phyloP scores from a whole-genome alignment of 2,329 filamentous ascomycete genomes.

The Ophiosphaerella narmari region DNA sequence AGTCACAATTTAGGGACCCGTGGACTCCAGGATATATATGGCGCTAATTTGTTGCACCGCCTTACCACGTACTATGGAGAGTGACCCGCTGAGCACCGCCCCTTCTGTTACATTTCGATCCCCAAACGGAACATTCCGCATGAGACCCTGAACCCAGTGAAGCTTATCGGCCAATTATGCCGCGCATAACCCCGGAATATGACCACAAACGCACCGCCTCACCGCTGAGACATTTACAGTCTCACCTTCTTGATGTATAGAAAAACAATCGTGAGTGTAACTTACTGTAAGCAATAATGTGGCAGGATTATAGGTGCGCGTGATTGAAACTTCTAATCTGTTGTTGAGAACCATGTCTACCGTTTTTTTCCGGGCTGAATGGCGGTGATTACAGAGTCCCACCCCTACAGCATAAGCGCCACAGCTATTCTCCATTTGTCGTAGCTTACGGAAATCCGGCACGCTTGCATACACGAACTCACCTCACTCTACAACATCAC shows the following conservation, averaged over 20 bases:
- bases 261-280: neutral
- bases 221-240: neutral
- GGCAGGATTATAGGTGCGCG: neutral
- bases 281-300: neutral
- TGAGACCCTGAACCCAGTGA: neutral
- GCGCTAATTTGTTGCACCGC: no score
- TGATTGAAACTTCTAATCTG: neutral
- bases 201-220: neutral
- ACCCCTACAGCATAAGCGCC: conserved; percentile 10
- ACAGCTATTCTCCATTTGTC: conserved; percentile 3
- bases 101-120: neutral
- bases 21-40: no score
- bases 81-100: neutral
- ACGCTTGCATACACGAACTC: conserved; percentile 10
- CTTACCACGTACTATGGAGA: no score
- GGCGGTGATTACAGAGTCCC: conserved; percentile 7
- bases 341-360: neutral
- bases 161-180: neutral
- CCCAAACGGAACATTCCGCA: neutral
- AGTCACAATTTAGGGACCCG: no score
- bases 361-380: conserved; percentile 1
- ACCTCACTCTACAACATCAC: conserved; percentile 7
- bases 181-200: conserved; percentile 7
- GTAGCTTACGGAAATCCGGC: conserved; percentile 16
- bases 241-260: neutral